Evolutionary conservation across 768 basidiomycete species (phyloP), one percentile per base, ranked within the genome.

Genomic region (Macrolepiota fuliginosa): DNA sequence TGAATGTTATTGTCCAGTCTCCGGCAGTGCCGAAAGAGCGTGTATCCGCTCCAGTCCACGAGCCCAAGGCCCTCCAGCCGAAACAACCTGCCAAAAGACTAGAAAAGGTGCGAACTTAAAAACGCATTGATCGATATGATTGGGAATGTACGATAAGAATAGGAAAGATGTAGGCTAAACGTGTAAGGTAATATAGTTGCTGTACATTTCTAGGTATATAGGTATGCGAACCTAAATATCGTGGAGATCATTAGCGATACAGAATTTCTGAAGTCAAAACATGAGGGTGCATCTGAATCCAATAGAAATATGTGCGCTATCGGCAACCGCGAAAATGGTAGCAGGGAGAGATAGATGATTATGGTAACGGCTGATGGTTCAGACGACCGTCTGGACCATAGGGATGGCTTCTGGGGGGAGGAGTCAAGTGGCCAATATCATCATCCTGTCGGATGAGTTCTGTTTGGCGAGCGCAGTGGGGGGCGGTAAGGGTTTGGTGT

Each of bases 331-430:
- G 47, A 45, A 24, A 27, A 54, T 46, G 55, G 50, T 40, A 59
- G 24, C 39, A 46, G 57, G 55, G 54, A 25, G 61, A 60, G 61
- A 60, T 54, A 32, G 47, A 27, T 40, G 37, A 51, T 49, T 64
- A 66, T 54, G 62, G 55, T 80, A 74, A 83, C 67, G 82, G 73
- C 63, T 81, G 69, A 54, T 76, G 69, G 65, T 80, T 79, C 58
- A 83, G 72, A 64, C 79, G 79, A 58, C 79, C 80, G 70, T 83
- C 83, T 59, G 77, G 72, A 40, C 69, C 71, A 65, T 78, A 80
- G 71, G 74, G 67, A 67, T 74, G 63, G 68, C 72, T 66, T 67
- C 71, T 71, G 72, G 77, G 42, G 71, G 70, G 49, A 66, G 62
- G 57, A 65, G 72, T 57, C 60, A 71, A 68, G 39, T 76, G 75